Base-by-base conservation (phyloP, 2,329 filamentous ascomycete genomes). In the Epichloe elymi region DNA sequence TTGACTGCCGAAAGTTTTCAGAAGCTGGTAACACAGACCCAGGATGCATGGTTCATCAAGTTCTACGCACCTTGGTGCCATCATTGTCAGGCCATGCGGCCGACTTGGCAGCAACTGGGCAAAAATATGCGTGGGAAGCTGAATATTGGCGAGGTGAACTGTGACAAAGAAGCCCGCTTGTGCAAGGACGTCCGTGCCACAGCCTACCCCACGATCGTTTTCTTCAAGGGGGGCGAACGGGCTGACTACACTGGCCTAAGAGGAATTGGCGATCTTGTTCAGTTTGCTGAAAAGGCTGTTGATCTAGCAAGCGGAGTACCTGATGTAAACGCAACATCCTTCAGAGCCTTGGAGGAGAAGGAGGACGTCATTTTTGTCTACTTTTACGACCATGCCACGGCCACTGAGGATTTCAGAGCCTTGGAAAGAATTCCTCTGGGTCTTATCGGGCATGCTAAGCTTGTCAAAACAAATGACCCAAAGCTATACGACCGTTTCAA, bases 61-160 rank as follows among this genome's bases (percentile, higher is more conserved):
- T 97, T 98, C 66, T 97, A 96, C 65, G 90, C 88, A 17, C 94
- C 93, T 5, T 97, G 91, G 93, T 98, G 93, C 67, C 82, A 83
- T 59, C 93, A 98, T 69, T 98, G 94, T 68, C 87, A 95, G 69
- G 87, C 87, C 38, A 82, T 98, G 76, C 88, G 86, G 37, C 86
- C 93, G 3, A 89, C 82, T 56, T 98, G 93, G 93, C 74, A 82
- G 55, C 86, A 91, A 61, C 80, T 98, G 68, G 86, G 86, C 43
- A 89, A 90, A 64, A 88, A 91, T 62, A 93, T 96, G 87, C 81
- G 89, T 67, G 86, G 85, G 42, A 83, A 80, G 57, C 79, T 98
- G 53, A 96, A 97, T 63, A 76, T 98, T 61, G 93, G 91, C 53
- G 90, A 97, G 66, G 91, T 98, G 56, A 95, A 98, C 69, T 98